These are phyloP conservation scores for Cymodocea nodosa DNA, from an alignment of 116 monocot genomes.

Conservation along the genomic window DNA sequence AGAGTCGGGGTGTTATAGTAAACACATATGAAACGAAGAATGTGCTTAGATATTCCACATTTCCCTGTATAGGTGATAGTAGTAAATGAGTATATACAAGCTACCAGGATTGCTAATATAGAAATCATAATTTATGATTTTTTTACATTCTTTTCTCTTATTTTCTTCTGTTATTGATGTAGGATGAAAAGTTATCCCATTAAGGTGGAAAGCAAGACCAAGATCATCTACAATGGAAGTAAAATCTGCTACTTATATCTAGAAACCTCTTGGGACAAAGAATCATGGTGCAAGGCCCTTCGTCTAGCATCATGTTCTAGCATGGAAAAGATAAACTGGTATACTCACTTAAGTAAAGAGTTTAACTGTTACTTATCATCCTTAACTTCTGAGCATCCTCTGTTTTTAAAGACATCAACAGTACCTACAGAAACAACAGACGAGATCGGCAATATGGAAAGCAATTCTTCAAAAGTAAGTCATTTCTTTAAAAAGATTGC, in stretches of 20 bases:
- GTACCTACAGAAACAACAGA: conserved; percentile 27
- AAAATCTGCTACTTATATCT: conserved; percentile 54
- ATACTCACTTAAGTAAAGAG: conserved; percentile 38
- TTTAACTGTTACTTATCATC: conserved; percentile 53
- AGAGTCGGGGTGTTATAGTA: too few species aligned
- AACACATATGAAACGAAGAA: too few species aligned
- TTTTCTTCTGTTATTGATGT: not conserved
- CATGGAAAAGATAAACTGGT: conserved; percentile 32
- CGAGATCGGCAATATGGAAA: conserved; percentile 39
- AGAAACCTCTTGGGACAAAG: conserved; percentile 96
- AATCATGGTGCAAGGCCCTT: conserved; percentile 96
- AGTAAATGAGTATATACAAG: not conserved
- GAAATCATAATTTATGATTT: not conserved
- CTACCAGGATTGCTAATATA: too few species aligned
- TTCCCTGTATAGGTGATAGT: too few species aligned
- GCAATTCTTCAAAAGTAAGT: conserved; percentile 55
- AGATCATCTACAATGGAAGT: conserved; percentile 48
- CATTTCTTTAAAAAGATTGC: conserved; percentile 50
- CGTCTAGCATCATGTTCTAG: conserved; percentile 64
- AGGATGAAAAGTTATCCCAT: conserved; percentile 54
- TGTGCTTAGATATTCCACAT: too few species aligned
- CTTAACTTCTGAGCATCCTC: conserved; percentile 58
- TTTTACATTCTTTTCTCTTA: not conserved
- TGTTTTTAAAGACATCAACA: conserved; percentile 56
- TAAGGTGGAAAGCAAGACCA: conserved; percentile 59